Base-by-base conservation (phyloP, 345 rosid species). In the Arabis alpina region DNA sequence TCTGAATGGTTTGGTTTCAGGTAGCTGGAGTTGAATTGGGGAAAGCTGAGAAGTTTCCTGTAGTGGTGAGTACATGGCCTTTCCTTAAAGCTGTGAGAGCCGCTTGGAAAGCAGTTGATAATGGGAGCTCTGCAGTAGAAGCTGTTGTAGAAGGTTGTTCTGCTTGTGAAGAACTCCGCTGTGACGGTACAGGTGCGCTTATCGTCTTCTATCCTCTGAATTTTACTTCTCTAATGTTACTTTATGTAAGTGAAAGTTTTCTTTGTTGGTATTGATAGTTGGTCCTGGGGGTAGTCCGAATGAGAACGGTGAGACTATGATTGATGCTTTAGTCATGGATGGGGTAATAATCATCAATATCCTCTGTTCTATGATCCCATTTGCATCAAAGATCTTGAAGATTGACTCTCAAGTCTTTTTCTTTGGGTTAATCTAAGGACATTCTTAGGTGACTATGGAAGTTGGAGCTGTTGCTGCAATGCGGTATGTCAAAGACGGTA, bases 281-380 rank as follows among this genome's bases (percentile, higher is more conserved):
- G 98, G 97, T 0, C 98, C 97, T 49, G 98, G 97, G 57, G 97
- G 98, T 75, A 93, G 98, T 78, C 98, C 98, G 2, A 82, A 93
- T 68, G 98, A 91, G 82, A 89, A 88, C 63, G 97, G 96, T 65
- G 98, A 93, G 66, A 89, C 97, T 54, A 93, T 90, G 63, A 85
- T 93, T 73, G 97, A 93, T 76, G 97, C 98, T 53, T 61, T 93
- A 75, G 80, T 93, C 75, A 93, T 91, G 97, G 76, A 93, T 64
- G 97, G 94, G 96, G 97, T 93, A 89, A 72, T 41, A 13, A 40
- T 42, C 44, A 42, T 27, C 12, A 15, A 16, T 39, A 51, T 56
- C 34, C n/a, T 47, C 42, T 12, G 40, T 4, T 42, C 7, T 15
- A 14, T 19, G 9, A 13, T 48, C 32, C 36, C 10, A 59, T 32